Base-by-base conservation (phyloP, 768 basidiomycete species). In the Lentinula aciculospora region DNA sequence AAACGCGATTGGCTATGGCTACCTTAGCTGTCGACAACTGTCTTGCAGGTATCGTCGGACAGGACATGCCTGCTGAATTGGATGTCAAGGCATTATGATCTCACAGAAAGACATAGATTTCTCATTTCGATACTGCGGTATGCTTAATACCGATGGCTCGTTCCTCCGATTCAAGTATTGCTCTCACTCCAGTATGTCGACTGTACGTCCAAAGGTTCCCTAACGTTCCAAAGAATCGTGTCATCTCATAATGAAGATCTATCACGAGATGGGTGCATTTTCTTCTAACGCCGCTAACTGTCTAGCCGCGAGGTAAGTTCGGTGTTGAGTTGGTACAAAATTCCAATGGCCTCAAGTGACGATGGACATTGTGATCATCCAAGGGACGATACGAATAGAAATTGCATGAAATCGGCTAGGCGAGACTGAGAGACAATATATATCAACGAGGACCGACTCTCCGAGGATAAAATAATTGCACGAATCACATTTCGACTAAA, bases 1-100 rank as follows among this genome's bases (percentile, higher is more conserved):
- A 97, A 71, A 93, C 94, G 2, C 77, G 94, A 55, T 68, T 81
- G 53, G 87, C 78, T 7, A 97, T 97, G 94, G 92, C 87, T 0
- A 81, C 78, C 2, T 71, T 91, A 32, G 89, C 88, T 1, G 87
- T 79, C 3, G 76, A 81, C 57, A 94, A 93, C 66, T 64, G 88
- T 50, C 66, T 92, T 3, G 83, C 79, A 0, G 89, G 78, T 5
- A 61, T 88, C 1, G 69, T 72, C 23, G 82, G 73, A 1, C 68
- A 72, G 34, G 64, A 66, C 0, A 84, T 91, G 84, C 85, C 81
- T 0, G 78, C 82, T 32, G 76, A 81, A 56, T 59, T 83, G 19
- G 46, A 47, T 60, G 51, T 75, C 10, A 63, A 63, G 40, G 37
- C 25, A 40, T 56, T 19, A 53, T 44, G 19, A 21, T 44, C 19